Percentiles rank a stretch among this genome's conserved stretches.
Conservation (phyloP, 2,329 filamentous ascomycete species). For the Sporothrix phasma region DNA sequence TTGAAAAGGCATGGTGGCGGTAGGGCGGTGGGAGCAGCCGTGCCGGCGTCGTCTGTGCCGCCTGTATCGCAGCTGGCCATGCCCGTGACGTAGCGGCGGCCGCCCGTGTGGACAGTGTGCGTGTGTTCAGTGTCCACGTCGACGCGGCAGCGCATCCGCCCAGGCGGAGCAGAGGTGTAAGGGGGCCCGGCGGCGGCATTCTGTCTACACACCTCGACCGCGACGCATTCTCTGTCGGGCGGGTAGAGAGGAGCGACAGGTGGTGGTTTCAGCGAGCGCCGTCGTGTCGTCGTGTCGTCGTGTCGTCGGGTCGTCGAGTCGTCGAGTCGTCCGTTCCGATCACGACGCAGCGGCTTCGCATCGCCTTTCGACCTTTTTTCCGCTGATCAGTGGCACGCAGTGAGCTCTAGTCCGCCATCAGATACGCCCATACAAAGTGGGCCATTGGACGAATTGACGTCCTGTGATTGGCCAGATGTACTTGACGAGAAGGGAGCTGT, state of each 20-base stretch:
- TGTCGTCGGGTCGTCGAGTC: not conserved
- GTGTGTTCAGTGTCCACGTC: not conserved
- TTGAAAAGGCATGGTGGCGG: not conserved
- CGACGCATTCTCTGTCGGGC: not conserved
- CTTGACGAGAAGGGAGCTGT: not conserved
- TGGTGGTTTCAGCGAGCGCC: not conserved
- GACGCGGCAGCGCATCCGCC: not conserved
- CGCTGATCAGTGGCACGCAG: not conserved
- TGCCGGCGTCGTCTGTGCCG: not conserved
- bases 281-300: not conserved
- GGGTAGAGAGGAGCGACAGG: not conserved
- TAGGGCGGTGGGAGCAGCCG: not conserved
- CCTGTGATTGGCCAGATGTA: not conserved
- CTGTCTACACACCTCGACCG: not conserved
- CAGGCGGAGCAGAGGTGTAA: constrained; percentile 26
- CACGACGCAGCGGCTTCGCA: not conserved
- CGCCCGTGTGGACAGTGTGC: no score
- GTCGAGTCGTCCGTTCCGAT: not conserved
- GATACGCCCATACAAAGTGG: not conserved
- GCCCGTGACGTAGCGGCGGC: not conserved
- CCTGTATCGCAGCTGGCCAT: not conserved
- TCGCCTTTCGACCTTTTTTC: not conserved
- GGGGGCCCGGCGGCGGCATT: constrained; percentile 30
- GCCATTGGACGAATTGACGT: not conserved
- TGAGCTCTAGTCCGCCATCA: not conserved